These are phyloP conservation scores for Schizonepeta tenuifolia DNA, from an alignment of 257 asterid species.

Conservation along the genomic window DNA sequence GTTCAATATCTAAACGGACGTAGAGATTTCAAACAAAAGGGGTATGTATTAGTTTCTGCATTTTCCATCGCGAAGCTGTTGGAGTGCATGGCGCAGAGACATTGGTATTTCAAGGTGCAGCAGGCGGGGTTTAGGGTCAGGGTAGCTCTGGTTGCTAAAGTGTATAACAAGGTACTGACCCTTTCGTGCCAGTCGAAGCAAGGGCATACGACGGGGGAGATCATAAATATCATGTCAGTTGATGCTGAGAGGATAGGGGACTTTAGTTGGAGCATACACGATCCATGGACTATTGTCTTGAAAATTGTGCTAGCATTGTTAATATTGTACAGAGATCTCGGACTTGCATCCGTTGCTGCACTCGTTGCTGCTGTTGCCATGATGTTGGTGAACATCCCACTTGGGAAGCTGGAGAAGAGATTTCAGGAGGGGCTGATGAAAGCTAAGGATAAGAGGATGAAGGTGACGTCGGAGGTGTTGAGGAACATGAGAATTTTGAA, in stretches of 20 bases:
- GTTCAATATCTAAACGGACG: constrained; percentile 73
- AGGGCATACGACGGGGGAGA: constrained; percentile 77
- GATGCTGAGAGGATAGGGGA: constrained; percentile 90
- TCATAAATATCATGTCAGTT: constrained; percentile 80
- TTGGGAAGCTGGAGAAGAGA: constrained; percentile 64
- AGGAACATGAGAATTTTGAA: constrained; percentile 91
- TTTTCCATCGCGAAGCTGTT: constrained; percentile 70
- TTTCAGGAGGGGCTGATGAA: constrained; percentile 75
- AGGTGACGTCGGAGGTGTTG: constrained; percentile 81
- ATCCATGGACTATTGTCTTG: constrained; percentile 72
- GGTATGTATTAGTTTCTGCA: constrained; percentile 58
- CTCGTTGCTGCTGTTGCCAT: constrained; percentile 58
- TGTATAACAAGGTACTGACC: constrained; percentile 72
- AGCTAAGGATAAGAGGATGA: constrained; percentile 85
- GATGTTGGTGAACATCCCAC: constrained; percentile 73
- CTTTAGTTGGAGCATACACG: constrained; percentile 84
- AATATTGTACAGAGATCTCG: constrained; percentile 71
- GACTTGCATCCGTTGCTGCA: constrained; percentile 72
- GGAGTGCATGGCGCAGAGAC: constrained; percentile 73
- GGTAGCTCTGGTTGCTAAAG: constrained; percentile 72
- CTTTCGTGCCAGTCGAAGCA: constrained; percentile 75
- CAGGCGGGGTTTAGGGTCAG: constrained; percentile 79
- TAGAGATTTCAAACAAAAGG: constrained; percentile 50
- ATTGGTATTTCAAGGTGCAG: constrained; percentile 73
- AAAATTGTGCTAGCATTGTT: constrained; percentile 64